Conservation (phyloP, 2,329 filamentous ascomycete species). For the Cadophora malorum region DNA sequence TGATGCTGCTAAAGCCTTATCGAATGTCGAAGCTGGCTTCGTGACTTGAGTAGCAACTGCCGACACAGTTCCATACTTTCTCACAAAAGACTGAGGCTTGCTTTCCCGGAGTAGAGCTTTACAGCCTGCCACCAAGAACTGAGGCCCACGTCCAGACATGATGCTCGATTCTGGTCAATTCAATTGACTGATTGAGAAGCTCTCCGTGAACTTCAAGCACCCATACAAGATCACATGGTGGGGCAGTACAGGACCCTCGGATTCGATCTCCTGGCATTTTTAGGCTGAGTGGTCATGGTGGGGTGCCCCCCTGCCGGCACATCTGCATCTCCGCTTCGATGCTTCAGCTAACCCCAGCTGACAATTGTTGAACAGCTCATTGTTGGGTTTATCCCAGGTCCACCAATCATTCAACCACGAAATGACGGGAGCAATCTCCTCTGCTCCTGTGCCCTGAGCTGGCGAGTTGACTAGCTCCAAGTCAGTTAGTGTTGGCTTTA, state of each 20-base stretch:
- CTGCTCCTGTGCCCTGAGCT: conserved; percentile 11
- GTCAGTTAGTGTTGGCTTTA: conserved; percentile 6
- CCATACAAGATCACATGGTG: conserved; percentile 9
- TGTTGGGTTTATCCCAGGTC: conserved; percentile 15
- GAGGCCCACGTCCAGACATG: conserved; percentile 34
- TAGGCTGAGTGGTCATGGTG: not conserved
- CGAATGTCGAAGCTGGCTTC: conserved; percentile 32
- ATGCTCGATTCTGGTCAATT: conserved; percentile 22
- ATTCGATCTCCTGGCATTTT: not conserved
- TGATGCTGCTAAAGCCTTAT: conserved; percentile 63
- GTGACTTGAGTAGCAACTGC: conserved; percentile 25
- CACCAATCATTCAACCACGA: conserved; percentile 13
- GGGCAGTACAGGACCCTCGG: conserved; percentile 11
- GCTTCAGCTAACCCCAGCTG: conserved; percentile 13
- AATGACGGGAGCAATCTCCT: conserved; percentile 2
- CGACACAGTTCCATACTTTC: conserved; percentile 39
- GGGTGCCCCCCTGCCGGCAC: conserved; percentile 7
- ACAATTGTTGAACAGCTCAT: conserved; percentile 25
- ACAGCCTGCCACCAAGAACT: conserved; percentile 23
- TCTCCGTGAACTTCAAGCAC: not conserved
- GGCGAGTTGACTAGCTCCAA: conserved; percentile 2
- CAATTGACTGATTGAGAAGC: conserved; percentile 20
- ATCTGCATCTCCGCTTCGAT: conserved; percentile 9
- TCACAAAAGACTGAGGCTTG: conserved; percentile 25
- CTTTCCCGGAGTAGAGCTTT: conserved; percentile 32